phyloP scores from a whole-genome alignment of 768 basidiomycete species.

The Tremella fuciformis region DNA sequence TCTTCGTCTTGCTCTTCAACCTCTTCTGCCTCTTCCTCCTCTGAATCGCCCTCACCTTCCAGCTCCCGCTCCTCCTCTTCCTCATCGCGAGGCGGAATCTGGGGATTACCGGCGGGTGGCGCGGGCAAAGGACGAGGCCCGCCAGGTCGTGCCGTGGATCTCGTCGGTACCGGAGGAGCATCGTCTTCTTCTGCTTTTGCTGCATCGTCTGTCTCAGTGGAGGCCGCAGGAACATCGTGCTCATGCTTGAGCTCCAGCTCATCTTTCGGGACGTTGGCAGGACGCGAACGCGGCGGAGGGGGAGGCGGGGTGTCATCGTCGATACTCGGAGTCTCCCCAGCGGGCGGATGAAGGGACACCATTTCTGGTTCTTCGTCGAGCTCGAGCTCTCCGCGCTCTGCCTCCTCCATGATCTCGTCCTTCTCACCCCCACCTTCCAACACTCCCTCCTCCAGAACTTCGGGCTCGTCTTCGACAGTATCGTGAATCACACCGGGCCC shows the following conservation, averaged over 20 bases:
- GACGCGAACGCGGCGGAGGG: conserved; percentile 15
- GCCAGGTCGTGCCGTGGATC: conserved; percentile 1
- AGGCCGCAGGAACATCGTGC: conserved; percentile 16
- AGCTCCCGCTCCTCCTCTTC: conserved; percentile 34
- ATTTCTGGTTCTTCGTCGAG: conserved; percentile 15
- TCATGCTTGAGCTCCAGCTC: conserved; percentile 49
- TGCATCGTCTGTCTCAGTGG: conserved; percentile 18
- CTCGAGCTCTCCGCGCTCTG: conserved; percentile 20
- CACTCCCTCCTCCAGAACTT: conserved; percentile 31
- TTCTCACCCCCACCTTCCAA: conserved; percentile 32
- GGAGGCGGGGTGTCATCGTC: conserved; percentile 20
- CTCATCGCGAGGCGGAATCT: conserved; percentile 25
- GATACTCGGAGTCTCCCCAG: conserved; percentile 11
- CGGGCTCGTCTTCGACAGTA: conserved; percentile 14
- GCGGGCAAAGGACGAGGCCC: conserved; percentile 19
- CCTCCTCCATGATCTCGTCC: conserved; percentile 30
- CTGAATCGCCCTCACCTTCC: conserved; percentile 19
- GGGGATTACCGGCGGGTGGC: conserved; percentile 24
- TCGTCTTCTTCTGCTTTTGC: conserved; percentile 29
- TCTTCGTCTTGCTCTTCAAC: conserved; percentile 22
- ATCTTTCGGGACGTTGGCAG: conserved; percentile 30
- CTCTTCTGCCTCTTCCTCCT: conserved; percentile 18
- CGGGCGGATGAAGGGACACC: conserved; percentile 39
- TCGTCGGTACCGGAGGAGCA: conserved; percentile 16
- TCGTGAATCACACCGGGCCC: conserved; percentile 25